These are phyloP conservation scores for Gamsiella multidivaricata DNA, from an alignment of 192 early-diverging fungal genomes.

Conservation along the genomic window DNA sequence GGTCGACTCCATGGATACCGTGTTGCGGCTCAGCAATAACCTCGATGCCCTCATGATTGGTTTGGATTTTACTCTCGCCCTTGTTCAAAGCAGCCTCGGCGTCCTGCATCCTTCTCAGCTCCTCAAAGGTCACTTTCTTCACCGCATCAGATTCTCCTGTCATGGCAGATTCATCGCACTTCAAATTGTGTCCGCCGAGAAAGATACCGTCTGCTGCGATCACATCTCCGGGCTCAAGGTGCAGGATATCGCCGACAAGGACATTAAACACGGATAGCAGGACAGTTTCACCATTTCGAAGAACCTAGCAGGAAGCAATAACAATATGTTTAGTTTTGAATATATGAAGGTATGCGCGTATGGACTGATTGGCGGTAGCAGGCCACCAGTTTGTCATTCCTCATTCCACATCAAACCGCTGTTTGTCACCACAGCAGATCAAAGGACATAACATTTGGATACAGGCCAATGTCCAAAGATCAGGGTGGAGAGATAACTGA, in stretches of 20 bases:
- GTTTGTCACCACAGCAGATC: neutral
- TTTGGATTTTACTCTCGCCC: constrained; percentile 33
- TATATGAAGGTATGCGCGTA: too few relatives aligned
- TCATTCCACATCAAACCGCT: constrained; percentile 5
- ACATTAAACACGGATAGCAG: constrained; percentile 83
- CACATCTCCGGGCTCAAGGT: constrained; percentile 93
- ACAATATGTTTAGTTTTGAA: neutral
- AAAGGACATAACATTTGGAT: neutral
- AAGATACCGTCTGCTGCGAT: constrained; percentile 92
- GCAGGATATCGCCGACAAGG: constrained; percentile 90
- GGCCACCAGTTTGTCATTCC: neutral
- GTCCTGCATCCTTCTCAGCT: constrained; percentile 34
- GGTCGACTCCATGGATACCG: constrained; percentile 58
- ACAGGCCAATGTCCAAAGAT: neutral
- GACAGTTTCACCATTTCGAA: constrained; percentile 74
- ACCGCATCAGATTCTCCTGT: constrained; percentile 97
- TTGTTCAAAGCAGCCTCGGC: constrained; percentile 5
- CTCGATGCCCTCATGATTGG: constrained; percentile 32
- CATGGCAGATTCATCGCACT: constrained; percentile 91
- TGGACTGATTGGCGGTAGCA: neutral
- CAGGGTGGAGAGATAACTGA: neutral
- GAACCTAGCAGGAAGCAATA: constrained; percentile 55
- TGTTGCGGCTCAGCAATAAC: constrained; percentile 34
- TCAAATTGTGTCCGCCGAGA: constrained; percentile 81
- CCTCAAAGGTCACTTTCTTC: constrained; percentile 74